These are phyloP conservation scores for Glycine soja DNA, from an alignment of 306 rosid species.

Conservation along the genomic window DNA sequence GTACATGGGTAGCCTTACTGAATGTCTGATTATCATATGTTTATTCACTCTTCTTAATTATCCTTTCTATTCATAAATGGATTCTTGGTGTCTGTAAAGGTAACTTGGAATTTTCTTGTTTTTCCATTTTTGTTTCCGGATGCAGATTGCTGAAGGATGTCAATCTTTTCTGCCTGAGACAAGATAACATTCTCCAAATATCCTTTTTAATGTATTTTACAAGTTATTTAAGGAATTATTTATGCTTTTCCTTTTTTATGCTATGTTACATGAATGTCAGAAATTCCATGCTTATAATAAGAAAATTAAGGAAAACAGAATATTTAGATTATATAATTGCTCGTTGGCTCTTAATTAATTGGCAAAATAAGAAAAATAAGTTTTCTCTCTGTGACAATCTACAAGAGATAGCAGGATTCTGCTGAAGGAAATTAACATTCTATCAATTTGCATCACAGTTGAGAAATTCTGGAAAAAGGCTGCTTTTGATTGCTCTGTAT, in stretches of 20 bases:
- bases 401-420: conserved; percentile 4
- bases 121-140: conserved; percentile 12
- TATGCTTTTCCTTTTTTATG: not conserved
- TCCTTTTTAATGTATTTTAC: not conserved
- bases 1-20: not conserved
- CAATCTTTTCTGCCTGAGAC: not conserved
- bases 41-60: not conserved
- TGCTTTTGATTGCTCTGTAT: not conserved
- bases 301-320: not conserved
- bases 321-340: not conserved
- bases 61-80: conserved; percentile 11
- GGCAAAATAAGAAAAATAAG: not conserved
- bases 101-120: conserved; percentile 11
- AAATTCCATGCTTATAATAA: not conserved
- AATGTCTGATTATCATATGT: not conserved
- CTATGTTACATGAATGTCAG: not conserved
- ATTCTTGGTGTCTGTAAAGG: conserved; percentile 4
- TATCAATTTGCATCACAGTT: not conserved
- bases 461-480: too few species aligned
- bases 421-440: not conserved
- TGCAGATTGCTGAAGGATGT: not conserved
- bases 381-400: not conserved
- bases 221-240: not conserved
- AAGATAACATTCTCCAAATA: not conserved
- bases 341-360: not conserved